Conservation (phyloP, 805 yeast genomes). For the Suhomyces xylopsoci region DNA sequence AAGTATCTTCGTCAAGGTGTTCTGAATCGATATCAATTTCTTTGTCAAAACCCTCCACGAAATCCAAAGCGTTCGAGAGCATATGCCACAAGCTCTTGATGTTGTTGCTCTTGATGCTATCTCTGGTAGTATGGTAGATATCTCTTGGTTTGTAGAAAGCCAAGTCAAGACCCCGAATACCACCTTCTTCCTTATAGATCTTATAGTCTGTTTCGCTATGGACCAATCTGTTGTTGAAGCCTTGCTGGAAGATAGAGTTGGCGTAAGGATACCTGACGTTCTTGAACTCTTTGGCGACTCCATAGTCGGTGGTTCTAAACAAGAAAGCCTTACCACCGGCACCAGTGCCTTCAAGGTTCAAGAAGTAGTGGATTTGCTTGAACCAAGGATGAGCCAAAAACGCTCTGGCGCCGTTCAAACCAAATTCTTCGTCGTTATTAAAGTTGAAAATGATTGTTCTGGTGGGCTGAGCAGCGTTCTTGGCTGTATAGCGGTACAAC, state of each 20-base stretch:
- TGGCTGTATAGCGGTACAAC: slow-evolving; percentile 43
- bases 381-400: slow-evolving; percentile 76
- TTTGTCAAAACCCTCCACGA: slow-evolving; percentile 42
- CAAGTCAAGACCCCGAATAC: slow-evolving; percentile 78
- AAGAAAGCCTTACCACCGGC: slow-evolving; percentile 82
- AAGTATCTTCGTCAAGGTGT: slow-evolving; percentile 16
- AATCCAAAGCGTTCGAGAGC: slow-evolving; percentile 68
- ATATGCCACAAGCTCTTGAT: slow-evolving; percentile 80
- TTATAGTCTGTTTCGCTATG: slow-evolving; percentile 84
- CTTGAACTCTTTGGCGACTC: slow-evolving; percentile 56
- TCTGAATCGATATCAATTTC: slow-evolving; percentile 34
- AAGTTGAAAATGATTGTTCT: slow-evolving; percentile 79
- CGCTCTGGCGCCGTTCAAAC: slow-evolving; percentile 74
- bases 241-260: slow-evolving; percentile 78
- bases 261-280: slow-evolving; percentile 71
- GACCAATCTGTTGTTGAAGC: slow-evolving; percentile 69
- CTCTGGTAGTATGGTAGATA: slow-evolving; percentile 76
- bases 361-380: slow-evolving; percentile 54
- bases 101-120: slow-evolving; percentile 61
- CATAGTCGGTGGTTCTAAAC: slow-evolving; percentile 80
- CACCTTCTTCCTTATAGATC: slow-evolving; percentile 61
- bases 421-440: slow-evolving; percentile 88
- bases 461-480: slow-evolving; percentile 48
- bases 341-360: slow-evolving; percentile 91
- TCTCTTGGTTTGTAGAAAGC: slow-evolving; percentile 87